Base-by-base conservation (phyloP, 164 flowering plant species). In the Chimonanthus praecox region DNA sequence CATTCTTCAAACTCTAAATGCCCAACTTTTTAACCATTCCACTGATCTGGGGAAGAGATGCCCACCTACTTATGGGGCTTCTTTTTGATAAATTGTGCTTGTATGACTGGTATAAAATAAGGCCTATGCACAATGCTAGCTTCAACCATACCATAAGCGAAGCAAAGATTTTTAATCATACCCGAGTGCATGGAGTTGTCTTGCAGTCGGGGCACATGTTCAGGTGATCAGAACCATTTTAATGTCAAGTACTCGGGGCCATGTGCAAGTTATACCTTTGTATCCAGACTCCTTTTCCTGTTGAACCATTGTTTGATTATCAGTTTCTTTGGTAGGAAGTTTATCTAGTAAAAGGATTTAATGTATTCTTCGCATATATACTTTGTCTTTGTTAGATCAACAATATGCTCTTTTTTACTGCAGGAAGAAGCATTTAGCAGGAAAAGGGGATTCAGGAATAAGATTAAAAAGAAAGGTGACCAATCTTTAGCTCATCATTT, bases 401-500 rank as follows among this genome's bases (percentile, higher is more conserved):
- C 9, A 10, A 2, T 6, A 43, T 21, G 9, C 45, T 66, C 50
- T 74, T 21, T 74, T 18, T 71, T 71, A 54, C 45, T 86, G 73
- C 92, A 96, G 99, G 99, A 96, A 76, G 83, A 83, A 20, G 95
- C 97, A 73, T 96, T 96, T 77, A 96, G 98, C 84, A 86, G 98
- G 79, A 94, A 95, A 78, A 87, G 98, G 78, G 83, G 97, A 77
- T 94, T 96, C 83, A 83, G 98, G 3, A 94, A 94, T 73, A 96
- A 94, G 83, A 80, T 96, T 18, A 54, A 54, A 54, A 96, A 94
- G 82, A 95, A 93, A 71, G 73, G 73, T 71, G 47, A 47, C 47
- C 45, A 18, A n/a, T 16, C 4, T 33, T n/a, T n/a, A 18, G 48
- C 16, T n/a, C 60, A 54, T 54, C 16, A 15, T 11, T 54, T 5